Conservation (phyloP, 2,329 filamentous ascomycete genomes). For the Sporothrix protearum region DNA sequence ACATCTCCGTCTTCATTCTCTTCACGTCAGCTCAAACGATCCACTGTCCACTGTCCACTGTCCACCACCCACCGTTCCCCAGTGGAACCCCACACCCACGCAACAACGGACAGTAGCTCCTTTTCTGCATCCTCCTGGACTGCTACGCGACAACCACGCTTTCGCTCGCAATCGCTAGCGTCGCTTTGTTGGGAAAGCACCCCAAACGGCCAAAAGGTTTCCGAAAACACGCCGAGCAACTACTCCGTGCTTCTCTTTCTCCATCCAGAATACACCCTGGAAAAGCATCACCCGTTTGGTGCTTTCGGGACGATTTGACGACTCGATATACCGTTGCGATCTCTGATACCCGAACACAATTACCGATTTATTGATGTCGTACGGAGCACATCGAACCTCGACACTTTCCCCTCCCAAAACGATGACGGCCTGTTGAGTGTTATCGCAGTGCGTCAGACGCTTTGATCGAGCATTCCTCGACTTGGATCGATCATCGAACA, state of each 20-base stretch:
- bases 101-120: background rate
- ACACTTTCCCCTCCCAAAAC: background rate
- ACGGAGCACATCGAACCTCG: background rate
- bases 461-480: conserved; percentile 4
- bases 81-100: conserved; percentile 14
- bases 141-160: conserved; percentile 12
- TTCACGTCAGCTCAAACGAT: background rate
- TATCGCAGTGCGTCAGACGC: conserved; percentile 9
- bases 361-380: no score
- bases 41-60: no score
- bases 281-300: background rate
- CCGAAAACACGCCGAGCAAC: conserved; percentile 8
- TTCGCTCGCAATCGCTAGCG: conserved; percentile 12
- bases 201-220: background rate
- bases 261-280: background rate
- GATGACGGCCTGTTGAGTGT: conserved; percentile 20
- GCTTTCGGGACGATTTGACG: background rate
- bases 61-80: background rate
- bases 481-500: background rate
- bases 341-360: background rate
- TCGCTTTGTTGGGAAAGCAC: conserved; percentile 1
- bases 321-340: background rate
- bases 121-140: background rate
- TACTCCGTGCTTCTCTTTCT: background rate
- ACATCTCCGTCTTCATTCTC: background rate